Base-by-base conservation (phyloP, 345 rosid species). In the Odontarrhena argentea region DNA sequence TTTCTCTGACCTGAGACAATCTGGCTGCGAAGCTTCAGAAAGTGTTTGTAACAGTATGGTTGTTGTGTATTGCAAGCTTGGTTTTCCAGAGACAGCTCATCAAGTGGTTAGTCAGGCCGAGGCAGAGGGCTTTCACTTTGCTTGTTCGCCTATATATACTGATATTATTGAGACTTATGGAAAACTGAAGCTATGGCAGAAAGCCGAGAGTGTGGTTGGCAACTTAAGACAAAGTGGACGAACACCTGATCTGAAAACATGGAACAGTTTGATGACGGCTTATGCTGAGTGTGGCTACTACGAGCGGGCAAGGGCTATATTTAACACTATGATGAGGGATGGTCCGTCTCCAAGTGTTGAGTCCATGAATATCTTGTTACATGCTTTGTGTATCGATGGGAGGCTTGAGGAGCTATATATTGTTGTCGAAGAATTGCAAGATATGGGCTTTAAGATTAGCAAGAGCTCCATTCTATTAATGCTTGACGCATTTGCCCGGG, bases 281-380 rank as follows among this genome's bases (percentile, higher is more conserved):
- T 90, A 93, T 75, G 96, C 97, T 53, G 86, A 78, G 58, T 86
- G 91, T 80, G 98, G 98, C 73, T 82, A 83, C 75, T 93, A 93
- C 38, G 98, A 93, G 79, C 82, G 79, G 15, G 98, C 92, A 9
- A 88, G 97, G 76, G 98, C 98, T 71, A 80, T 84, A 75, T 93
- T 93, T 76, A 88, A 86, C 77, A 85, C 85, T 0, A 88, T 93
- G 92, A 83, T 86, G 91, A 90, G 86, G 78, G 89, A 90, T 78
- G 98, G 98, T 46, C 98, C 95, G 63, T 76, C 86, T 51, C 98
- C 98, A 51, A 86, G 88, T n/a, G 86, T 93, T 48, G 91, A 88
- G 65, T 86, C 98, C 70, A 76, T 93, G 28, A 93, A 93, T 63
- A 83, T 87, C 56, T 85, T 93, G 54, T 80, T 93, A 81, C 89